Conservation (phyloP, 306 rosid genomes). For the Alnus glutinosa region DNA sequence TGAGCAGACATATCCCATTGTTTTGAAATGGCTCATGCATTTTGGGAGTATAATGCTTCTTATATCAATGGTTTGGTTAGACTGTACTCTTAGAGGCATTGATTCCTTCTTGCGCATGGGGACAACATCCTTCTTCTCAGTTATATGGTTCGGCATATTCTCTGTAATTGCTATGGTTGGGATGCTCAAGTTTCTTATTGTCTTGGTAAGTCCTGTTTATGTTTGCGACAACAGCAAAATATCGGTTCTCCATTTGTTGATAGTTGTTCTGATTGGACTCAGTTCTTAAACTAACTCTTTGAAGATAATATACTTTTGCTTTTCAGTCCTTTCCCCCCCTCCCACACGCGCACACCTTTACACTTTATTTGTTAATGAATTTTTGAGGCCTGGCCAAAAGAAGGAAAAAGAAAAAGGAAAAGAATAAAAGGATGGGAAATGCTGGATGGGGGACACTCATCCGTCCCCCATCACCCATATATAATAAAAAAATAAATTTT, state of each 20-base stretch:
- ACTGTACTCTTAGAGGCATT: conserved; percentile 73
- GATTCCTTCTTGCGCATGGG: conserved; percentile 91
- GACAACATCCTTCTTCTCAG: conserved; percentile 87
- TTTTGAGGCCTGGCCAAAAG: not conserved
- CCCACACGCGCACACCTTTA: not conserved
- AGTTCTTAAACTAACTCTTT: conserved; percentile 1
- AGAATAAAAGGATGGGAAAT: not conserved
- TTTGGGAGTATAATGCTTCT: conserved; percentile 69
- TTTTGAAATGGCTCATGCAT: conserved; percentile 67
- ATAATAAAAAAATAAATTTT: no score
- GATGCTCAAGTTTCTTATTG: conserved; percentile 69
- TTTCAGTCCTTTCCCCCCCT: conserved; percentile 1
- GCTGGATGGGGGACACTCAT: no score
- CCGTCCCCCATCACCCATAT: no score
- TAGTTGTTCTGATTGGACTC: conserved; percentile 8
- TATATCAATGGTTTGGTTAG: conserved; percentile 80
- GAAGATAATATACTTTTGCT: conserved; percentile 4
- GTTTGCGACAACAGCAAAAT: conserved; percentile 13
- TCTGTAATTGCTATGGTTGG: conserved; percentile 84
- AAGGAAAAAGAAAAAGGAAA: not conserved
- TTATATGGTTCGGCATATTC: conserved; percentile 87
- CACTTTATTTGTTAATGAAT: not conserved
- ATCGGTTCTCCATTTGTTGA: conserved; percentile 4
- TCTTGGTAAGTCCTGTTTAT: conserved; percentile 63
- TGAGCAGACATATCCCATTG: conserved; percentile 68